A percentile compares a stretch with the other conserved stretches of the same genome.
phyloP scores from a whole-genome alignment of 306 rosid species.

The Quercus wislizeni region DNA sequence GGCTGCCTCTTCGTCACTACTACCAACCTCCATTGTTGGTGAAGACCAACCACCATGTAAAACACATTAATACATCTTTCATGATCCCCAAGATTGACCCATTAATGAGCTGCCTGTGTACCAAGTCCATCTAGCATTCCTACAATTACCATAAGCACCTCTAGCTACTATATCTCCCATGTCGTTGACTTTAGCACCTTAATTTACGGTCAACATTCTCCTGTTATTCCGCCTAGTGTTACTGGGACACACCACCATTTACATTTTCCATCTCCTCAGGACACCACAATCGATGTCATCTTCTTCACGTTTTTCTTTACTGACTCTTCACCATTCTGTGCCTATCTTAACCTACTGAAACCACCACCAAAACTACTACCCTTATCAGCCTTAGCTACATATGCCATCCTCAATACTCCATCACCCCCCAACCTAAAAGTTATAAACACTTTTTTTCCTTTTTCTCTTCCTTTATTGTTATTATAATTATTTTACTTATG shows the following conservation, averaged over 20 bases:
- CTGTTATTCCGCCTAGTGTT: not conserved
- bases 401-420: not conserved
- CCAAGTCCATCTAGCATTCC: not conserved
- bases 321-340: not conserved
- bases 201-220: not conserved
- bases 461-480: not conserved
- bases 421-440: not conserved
- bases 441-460: not conserved
- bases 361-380: not conserved
- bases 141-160: not conserved
- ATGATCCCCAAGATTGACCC: not conserved
- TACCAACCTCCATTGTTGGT: not conserved
- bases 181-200: not conserved
- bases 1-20: not conserved
- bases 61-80: not conserved
- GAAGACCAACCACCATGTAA: not conserved
- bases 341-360: not conserved
- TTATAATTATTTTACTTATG: not conserved
- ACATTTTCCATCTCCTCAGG: not conserved
- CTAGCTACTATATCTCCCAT: not conserved
- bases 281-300: not conserved
- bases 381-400: not conserved
- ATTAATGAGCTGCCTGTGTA: not conserved
- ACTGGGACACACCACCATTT: not conserved
- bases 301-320: not conserved